Base-by-base conservation (phyloP, 768 basidiomycete species). In the Russula emetica region DNA sequence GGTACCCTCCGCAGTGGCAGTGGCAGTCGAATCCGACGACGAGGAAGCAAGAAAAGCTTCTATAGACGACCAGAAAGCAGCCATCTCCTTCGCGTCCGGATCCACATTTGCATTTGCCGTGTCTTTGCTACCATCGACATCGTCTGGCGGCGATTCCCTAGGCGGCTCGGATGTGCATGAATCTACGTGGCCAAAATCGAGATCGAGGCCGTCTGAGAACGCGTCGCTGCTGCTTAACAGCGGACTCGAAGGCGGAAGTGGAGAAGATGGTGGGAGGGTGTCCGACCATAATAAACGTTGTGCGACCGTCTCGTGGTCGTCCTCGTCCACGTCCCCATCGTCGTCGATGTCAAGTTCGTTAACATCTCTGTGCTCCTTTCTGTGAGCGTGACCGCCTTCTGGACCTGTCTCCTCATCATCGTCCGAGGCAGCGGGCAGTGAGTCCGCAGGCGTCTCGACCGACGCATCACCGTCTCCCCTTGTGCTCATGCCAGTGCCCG, bases 371-470 rank as follows among this genome's bases (percentile, higher is more conserved):
- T 36, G 55, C 49, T 66, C 68, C 26, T 60, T 59, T 32, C 81
- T 81, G 10, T n/a, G 26, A 16, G 26, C 5, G 28, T 49, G 6
- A 10, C 47, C 7, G 24, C 28, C 34, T 11, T 5, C 44, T 18
- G 16, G n/a, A 2, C 38, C 14, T 14, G 22, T 45, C n/a, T 55
- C 60, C 6, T 74, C 71, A 57, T 74, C 71, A 61, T 83, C 81
- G 67, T 79, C 82, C 67, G 80, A 81, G 34, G 78, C 78, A 22
- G 78, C 72, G 2, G 80, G 80, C 38, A 81, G 70, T 2, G 82
- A 81, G 61, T 75, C 79, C 20, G 79, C 74, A 3, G 81, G 79
- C 38, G 75, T 56, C 42, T 71, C 76, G 49, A 80, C 77, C n/a
- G 78, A 72, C 28, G 76, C 59, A 28, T 62, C 51, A 28, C 28